Conservation (phyloP, 495 filamentous ascomycete genomes). For the Penicillium paradoxum region DNA sequence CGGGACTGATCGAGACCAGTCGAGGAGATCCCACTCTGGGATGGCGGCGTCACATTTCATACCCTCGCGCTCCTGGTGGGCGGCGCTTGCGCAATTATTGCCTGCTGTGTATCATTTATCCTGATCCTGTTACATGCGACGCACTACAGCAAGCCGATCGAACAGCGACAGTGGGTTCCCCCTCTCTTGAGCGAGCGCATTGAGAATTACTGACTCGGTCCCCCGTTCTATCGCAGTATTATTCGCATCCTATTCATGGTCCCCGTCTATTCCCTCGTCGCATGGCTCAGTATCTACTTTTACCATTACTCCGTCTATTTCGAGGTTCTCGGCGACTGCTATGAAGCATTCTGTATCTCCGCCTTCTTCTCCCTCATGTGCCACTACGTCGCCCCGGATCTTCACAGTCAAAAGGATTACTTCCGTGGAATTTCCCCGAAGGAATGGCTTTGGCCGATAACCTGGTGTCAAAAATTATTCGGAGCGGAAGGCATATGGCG, state of each 20-base stretch:
- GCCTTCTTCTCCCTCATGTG: constrained; percentile 89
- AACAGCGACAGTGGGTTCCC: constrained; percentile 66
- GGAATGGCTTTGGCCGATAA: constrained; percentile 71
- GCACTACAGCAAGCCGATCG: constrained; percentile 75
- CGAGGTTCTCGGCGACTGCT: constrained; percentile 75
- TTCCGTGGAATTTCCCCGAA: constrained; percentile 66
- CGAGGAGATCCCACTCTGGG: constrained; percentile 42
- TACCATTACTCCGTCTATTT: constrained; percentile 82
- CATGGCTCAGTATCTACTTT: constrained; percentile 71
- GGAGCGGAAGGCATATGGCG: constrained; percentile 62
- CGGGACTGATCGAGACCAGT: constrained; percentile 25
- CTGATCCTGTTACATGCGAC: constrained; percentile 72
- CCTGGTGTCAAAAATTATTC: constrained; percentile 59
- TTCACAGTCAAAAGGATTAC: constrained; percentile 84
- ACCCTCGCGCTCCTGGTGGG: constrained; percentile 43
- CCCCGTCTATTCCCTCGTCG: constrained; percentile 74
- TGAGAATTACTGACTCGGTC: constrained; percentile 13
- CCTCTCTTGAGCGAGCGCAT: background rate
- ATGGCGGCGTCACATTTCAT: constrained; percentile 47
- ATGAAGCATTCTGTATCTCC: constrained; percentile 88
- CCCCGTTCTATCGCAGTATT: constrained; percentile 54
- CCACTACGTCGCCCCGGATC: constrained; percentile 71
- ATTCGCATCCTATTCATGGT: constrained; percentile 92
- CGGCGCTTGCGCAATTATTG: constrained; percentile 43
- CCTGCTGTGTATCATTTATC: constrained; percentile 37